A percentile compares a stretch with the other conserved stretches of the same genome.
Evolutionary conservation across 495 filamentous ascomycete genomes (phyloP).

Genomic region (Neurospora sp.): DNA sequence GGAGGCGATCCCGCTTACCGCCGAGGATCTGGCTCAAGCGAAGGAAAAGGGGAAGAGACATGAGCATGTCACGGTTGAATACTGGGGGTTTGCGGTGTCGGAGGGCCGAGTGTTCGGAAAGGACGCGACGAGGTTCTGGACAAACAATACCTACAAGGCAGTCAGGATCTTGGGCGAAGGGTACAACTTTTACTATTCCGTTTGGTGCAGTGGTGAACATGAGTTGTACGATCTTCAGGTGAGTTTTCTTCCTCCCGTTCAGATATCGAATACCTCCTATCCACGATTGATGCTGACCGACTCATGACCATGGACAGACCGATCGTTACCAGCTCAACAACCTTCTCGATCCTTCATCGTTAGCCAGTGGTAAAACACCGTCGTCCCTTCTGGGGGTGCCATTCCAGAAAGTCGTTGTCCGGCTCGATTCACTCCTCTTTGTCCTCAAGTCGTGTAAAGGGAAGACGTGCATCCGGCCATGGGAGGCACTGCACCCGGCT

Average conservation of each 20-base stretch:
- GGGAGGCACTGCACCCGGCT: constrained; percentile 46
- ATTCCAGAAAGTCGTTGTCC: constrained; percentile 32
- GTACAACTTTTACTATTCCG: constrained; percentile 53
- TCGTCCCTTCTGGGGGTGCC: constrained; percentile 33
- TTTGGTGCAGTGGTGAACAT: constrained; percentile 56
- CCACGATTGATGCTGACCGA: background rate
- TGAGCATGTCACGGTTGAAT: constrained; percentile 59
- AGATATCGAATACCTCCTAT: background rate
- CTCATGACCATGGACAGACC: constrained; percentile 25
- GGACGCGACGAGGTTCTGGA: constrained; percentile 7
- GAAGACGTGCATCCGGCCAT: constrained; percentile 45
- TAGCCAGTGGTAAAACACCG: background rate
- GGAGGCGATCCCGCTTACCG: constrained; percentile 40
- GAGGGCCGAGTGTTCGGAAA: constrained; percentile 35
- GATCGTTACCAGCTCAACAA: constrained; percentile 54
- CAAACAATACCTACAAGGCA: constrained; percentile 57
- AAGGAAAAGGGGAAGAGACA: constrained; percentile 24
- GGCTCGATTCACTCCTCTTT: constrained; percentile 51
- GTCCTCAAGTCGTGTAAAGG: constrained; percentile 56
- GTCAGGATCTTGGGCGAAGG: constrained; percentile 41
- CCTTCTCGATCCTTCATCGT: constrained; percentile 31
- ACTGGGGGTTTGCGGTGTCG: constrained; percentile 44
- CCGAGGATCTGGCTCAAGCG: constrained; percentile 19
- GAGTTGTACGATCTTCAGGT: constrained; percentile 54
- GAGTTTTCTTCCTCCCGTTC: constrained; percentile 1